These are phyloP conservation scores for Rhododendron ovatum DNA, from an alignment of 148 eudicot species.

Conservation along the genomic window DNA sequence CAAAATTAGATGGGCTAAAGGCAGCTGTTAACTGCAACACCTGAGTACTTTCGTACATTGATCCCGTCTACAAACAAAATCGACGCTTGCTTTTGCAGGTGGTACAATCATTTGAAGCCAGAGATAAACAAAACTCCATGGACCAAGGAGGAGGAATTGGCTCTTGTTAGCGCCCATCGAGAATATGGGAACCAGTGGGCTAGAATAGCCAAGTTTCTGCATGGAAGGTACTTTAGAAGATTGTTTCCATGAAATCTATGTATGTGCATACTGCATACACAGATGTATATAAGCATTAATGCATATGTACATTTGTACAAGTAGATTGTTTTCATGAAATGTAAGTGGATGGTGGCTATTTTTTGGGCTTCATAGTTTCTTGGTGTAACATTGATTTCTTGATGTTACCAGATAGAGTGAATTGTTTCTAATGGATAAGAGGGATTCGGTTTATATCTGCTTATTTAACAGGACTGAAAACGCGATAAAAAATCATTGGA, in stretches of 20 bases:
- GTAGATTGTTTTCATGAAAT: background rate
- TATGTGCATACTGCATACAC: background rate
- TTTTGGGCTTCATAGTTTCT: background rate
- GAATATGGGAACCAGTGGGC: slow-evolving; percentile 77
- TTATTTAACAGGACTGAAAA: slow-evolving; percentile 68
- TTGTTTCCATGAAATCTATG: background rate
- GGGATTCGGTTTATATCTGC: background rate
- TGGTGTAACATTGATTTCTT: background rate
- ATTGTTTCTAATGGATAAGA: background rate
- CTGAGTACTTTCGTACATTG: background rate
- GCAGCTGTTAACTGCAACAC: background rate
- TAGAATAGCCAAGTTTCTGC: slow-evolving; percentile 60
- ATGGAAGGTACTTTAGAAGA: slow-evolving; percentile 59
- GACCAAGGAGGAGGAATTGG: slow-evolving; percentile 60
- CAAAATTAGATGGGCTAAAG: background rate
- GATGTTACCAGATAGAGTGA: background rate
- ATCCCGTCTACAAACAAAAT: background rate
- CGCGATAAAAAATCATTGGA: slow-evolving; percentile 88
- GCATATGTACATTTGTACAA: background rate
- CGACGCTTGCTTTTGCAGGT: slow-evolving; percentile 28
- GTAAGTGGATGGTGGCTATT: background rate
- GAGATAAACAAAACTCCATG: slow-evolving; percentile 69
- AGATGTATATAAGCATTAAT: background rate
- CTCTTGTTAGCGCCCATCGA: slow-evolving; percentile 44
- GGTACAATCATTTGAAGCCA: slow-evolving; percentile 79